A percentile compares a stretch with the other conserved stretches of the same genome.
Conservation (phyloP, 2,329 filamentous ascomycete species). For the Nigrospora sphaerica region DNA sequence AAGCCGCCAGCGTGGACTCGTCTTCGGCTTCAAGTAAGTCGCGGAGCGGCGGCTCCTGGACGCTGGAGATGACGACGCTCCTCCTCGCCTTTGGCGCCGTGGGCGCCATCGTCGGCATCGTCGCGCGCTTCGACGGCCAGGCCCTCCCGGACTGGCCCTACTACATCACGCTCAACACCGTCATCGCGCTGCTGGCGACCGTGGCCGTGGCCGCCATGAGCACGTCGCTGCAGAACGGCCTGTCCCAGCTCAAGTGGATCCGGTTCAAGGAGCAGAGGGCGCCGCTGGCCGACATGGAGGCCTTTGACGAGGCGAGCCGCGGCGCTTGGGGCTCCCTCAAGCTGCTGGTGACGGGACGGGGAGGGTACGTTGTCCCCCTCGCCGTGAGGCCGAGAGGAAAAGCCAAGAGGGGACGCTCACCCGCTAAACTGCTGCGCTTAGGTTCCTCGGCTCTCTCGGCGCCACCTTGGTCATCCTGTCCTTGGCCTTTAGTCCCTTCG, state of each 20-base stretch:
- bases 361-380: slow-evolving; percentile 14
- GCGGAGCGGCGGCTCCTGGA: slow-evolving; percentile 13
- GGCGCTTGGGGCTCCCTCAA: slow-evolving; percentile 21
- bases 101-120: slow-evolving; percentile 19
- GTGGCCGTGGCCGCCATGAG: slow-evolving; percentile 20
- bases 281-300: slow-evolving; percentile 23
- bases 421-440: not conserved
- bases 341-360: slow-evolving; percentile 15
- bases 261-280: slow-evolving; percentile 19
- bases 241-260: slow-evolving; percentile 25
- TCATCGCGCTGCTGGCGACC: slow-evolving; percentile 22
- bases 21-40: too few relatives aligned
- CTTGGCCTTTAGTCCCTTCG: slow-evolving; percentile 20
- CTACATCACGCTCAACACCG: slow-evolving; percentile 23
- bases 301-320: slow-evolving; percentile 24
- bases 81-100: slow-evolving; percentile 16
- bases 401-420: not conserved
- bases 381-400: too few relatives aligned
- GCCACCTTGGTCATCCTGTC: slow-evolving; percentile 18
- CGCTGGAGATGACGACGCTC: slow-evolving; percentile 17
- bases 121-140: slow-evolving; percentile 19
- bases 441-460: slow-evolving; percentile 19
- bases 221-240: slow-evolving; percentile 20
- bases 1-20: slow-evolving; percentile 1
- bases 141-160: slow-evolving; percentile 22